Evolutionary conservation across 306 rosid species (phyloP).

Genomic region (Sicyos baderoa): DNA sequence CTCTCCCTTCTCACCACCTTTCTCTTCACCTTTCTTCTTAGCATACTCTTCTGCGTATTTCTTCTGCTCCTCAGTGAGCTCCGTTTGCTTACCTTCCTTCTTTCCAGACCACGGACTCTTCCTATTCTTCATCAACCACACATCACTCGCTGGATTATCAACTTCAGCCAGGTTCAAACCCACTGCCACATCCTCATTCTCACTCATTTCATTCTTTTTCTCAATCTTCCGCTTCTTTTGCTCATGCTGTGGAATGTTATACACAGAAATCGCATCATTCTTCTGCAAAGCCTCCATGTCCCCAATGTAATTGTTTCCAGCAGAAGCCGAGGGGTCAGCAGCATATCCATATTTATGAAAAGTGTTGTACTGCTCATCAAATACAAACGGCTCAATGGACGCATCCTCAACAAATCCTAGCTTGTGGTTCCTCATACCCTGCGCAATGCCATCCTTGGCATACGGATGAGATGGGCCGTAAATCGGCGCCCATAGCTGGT

Average conservation of each 20-base stretch:
- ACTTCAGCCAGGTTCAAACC: slow-evolving; percentile 31
- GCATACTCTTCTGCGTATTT: slow-evolving; percentile 86
- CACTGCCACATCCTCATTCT: slow-evolving; percentile 15
- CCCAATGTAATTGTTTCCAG: slow-evolving; percentile 60
- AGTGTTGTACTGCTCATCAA: slow-evolving; percentile 92
- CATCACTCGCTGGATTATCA: slow-evolving; percentile 63
- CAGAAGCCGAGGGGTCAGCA: slow-evolving; percentile 78
- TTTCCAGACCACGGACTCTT: slow-evolving; percentile 94
- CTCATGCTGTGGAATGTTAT: slow-evolving; percentile 66
- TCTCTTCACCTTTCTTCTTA: slow-evolving; percentile 93
- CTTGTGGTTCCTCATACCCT: slow-evolving; percentile 94
- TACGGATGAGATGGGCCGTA: slow-evolving; percentile 90
- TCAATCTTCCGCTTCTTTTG: slow-evolving; percentile 64
- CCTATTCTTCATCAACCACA: slow-evolving; percentile 76
- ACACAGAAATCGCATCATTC: slow-evolving; percentile 66
- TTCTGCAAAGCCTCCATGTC: slow-evolving; percentile 50
- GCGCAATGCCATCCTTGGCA: slow-evolving; percentile 86
- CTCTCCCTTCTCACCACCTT: slow-evolving; percentile 69
- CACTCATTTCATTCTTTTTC: slow-evolving; percentile 35
- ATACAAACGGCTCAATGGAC: slow-evolving; percentile 63
- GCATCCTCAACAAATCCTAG: slow-evolving; percentile 90
- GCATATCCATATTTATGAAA: slow-evolving; percentile 83
- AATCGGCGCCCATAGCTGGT: slow-evolving; percentile 92
- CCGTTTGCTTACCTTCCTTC: slow-evolving; percentile 67
- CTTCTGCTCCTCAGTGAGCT: slow-evolving; percentile 82